A percentile compares a stretch with the other conserved stretches of the same genome.
phyloP scores from a whole-genome alignment of 1,139 yeast species.

The Taphrina pruni region DNA sequence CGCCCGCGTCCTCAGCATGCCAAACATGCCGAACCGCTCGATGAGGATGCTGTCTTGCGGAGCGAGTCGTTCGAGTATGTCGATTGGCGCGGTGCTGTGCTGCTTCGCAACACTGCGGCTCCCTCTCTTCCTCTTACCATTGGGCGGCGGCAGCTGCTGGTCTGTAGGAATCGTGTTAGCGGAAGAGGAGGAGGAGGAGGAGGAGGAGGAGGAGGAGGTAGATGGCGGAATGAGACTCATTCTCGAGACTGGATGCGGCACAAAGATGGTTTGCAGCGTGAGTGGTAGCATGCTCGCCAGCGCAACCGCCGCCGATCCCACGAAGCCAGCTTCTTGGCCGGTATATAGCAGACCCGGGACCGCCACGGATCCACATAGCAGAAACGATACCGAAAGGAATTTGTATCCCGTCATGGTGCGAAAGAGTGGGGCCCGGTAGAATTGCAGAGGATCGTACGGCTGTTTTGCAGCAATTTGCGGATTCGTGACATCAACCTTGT shows the following conservation, averaged over 20 bases:
- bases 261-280: constrained; percentile 23
- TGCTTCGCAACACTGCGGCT: too few species aligned
- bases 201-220: too few species aligned
- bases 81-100: constrained; percentile 25
- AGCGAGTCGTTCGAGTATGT: constrained; percentile 15
- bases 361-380: constrained; percentile 34
- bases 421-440: constrained; percentile 33
- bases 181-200: too few species aligned
- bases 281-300: constrained; percentile 26
- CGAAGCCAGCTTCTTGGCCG: constrained; percentile 7
- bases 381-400: constrained; percentile 24
- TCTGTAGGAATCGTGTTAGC: too few species aligned
- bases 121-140: not conserved
- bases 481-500: not conserved
- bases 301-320: constrained; percentile 26
- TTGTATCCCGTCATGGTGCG: constrained; percentile 34
- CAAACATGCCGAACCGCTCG: constrained; percentile 26
- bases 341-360: constrained; percentile 20
- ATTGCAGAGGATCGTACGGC: constrained; percentile 22
- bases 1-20: constrained; percentile 1
- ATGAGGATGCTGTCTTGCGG: constrained; percentile 13
- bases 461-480: not conserved
- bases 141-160: not conserved
- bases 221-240: constrained; percentile 2
- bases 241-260: constrained; percentile 30